A percentile compares a stretch with the other conserved stretches of the same genome.
phyloP scores from a whole-genome alignment of 495 filamentous ascomycete genomes.

The Aspergillus olivimuriae region DNA sequence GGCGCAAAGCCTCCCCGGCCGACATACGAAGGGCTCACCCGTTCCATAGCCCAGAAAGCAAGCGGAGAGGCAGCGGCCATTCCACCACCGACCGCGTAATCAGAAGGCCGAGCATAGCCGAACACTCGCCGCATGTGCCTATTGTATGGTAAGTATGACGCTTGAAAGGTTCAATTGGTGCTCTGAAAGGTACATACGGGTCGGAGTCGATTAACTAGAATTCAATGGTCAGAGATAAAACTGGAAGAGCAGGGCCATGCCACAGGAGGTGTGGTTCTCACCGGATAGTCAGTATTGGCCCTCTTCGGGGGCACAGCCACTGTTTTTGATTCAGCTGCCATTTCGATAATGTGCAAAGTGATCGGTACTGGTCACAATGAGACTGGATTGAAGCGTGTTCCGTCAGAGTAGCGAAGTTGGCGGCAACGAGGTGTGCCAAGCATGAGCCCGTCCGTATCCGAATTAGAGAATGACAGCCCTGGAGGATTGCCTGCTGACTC shows the following conservation, averaged over 20 bases:
- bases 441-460: conserved; percentile 12
- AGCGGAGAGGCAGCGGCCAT: conserved; percentile 63
- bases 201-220: conserved; percentile 91
- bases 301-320: conserved; percentile 69
- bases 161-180: conserved; percentile 2
- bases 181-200: conserved; percentile 58
- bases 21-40: conserved; percentile 70
- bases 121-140: conserved; percentile 90
- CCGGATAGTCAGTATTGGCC: conserved; percentile 71
- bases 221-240: conserved; percentile 21
- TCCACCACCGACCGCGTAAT: conserved; percentile 66
- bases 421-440: conserved; percentile 21
- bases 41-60: conserved; percentile 72
- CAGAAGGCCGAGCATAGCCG: conserved; percentile 73
- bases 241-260: not conserved
- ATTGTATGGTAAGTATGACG: conserved; percentile 20
- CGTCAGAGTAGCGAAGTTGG: conserved; percentile 18
- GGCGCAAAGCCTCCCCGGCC: conserved; percentile 72
- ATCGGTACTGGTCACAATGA: not conserved
- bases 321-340: conserved; percentile 53
- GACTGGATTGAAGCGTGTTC: conserved; percentile 2
- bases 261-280: too few relatives aligned
- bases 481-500: too few relatives aligned
- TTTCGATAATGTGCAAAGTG: conserved; percentile 25
- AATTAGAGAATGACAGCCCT: conserved; percentile 20